A percentile compares a stretch with the other conserved stretches of the same genome.
phyloP scores from a whole-genome alignment of 2,329 filamentous ascomycete genomes.

The Ascochyta pisi region DNA sequence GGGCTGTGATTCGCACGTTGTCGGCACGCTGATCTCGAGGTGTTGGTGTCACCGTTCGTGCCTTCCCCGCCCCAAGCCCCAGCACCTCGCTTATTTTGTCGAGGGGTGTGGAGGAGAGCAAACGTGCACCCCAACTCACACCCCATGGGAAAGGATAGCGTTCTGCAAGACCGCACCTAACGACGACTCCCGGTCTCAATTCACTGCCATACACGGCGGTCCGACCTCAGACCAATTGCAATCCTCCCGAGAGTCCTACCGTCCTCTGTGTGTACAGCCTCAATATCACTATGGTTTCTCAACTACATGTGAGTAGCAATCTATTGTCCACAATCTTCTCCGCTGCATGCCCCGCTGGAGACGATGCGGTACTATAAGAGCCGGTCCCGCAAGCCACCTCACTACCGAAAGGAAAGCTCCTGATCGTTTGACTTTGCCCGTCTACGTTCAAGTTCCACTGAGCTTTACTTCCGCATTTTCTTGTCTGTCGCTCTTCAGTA shows the following conservation, averaged over 20 bases:
- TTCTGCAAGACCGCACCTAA: slow-evolving; percentile 4
- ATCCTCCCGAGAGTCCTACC: slow-evolving; percentile 21
- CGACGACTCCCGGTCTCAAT: slow-evolving; percentile 1
- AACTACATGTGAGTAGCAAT: slow-evolving; percentile 16
- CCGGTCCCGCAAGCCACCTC: slow-evolving; percentile 12
- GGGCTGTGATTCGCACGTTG: slow-evolving; percentile 26
- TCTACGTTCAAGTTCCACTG: slow-evolving; percentile 6
- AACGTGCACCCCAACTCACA: slow-evolving; percentile 14
- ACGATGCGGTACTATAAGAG: slow-evolving; percentile 11
- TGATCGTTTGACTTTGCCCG: slow-evolving; percentile 18
- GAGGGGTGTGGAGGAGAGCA: slow-evolving; percentile 8
- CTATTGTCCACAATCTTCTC: slow-evolving; percentile 1
- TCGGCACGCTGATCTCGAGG: slow-evolving; percentile 22
- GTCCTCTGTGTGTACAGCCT: slow-evolving; percentile 5
- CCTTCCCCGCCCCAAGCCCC: slow-evolving; percentile 17
- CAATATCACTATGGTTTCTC: slow-evolving; percentile 17
- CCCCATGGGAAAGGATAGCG: slow-evolving; percentile 19
- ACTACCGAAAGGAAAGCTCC: slow-evolving; percentile 9
- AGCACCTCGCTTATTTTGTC: slow-evolving; percentile 20
- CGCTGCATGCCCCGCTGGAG: neutral
- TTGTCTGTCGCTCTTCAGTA: neutral
- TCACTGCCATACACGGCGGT: slow-evolving; percentile 16
- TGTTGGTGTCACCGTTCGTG: slow-evolving; percentile 15
- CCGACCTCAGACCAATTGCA: slow-evolving; percentile 22
- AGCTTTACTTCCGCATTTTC: neutral